Base-by-base conservation (phyloP, 2,329 filamentous ascomycete genomes). In the Penicillium paneum region DNA sequence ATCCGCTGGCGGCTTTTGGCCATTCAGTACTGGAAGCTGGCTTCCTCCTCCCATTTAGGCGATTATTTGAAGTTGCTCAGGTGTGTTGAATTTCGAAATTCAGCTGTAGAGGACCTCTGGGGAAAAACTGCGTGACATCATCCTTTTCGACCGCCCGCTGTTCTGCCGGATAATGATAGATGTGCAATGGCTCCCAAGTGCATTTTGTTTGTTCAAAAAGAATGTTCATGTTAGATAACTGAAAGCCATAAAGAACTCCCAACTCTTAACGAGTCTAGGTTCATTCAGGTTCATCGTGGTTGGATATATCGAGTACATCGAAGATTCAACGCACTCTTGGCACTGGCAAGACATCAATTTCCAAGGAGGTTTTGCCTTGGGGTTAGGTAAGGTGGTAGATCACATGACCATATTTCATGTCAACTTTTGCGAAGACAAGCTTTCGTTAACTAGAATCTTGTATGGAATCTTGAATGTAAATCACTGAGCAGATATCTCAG, bases 11-110 rank as follows among this genome's bases (percentile, higher is more conserved):
- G 35, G 6, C 12, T 13, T 28, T 28, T 24, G 36, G 4, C n/a
- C 12, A 38, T 31, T 44, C 52, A 54, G 44, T 32, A n/a, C n/a
- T 36, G 53, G 42, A 31, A 32, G 36, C 13, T 3, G 17, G 17
- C 39, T 29, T 28, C 52, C 55, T 36, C 55, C 52, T 38, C 55
- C 52, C 55, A 57, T 57, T 34, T 21, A 44, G 35, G 29, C 19
- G 19, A 36, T 17, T 8, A 19, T 19, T 35, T 24, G 12, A 32
- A 17, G 6, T 42, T 49, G 28, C 6, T 12, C 7, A 15, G 38
- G 4, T 17, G 26, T 11, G 32, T 15, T 42, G 29, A 10, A 15
- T 29, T 8, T 8, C 26, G 8, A 24, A 24, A 24, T 24, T 31
- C 15, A 28, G n/a, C 17, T 19, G 13, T 3, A 12, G n/a, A 26